These are phyloP conservation scores for Dryas octopetala DNA, from an alignment of 306 rosid genomes.

Conservation along the genomic window DNA sequence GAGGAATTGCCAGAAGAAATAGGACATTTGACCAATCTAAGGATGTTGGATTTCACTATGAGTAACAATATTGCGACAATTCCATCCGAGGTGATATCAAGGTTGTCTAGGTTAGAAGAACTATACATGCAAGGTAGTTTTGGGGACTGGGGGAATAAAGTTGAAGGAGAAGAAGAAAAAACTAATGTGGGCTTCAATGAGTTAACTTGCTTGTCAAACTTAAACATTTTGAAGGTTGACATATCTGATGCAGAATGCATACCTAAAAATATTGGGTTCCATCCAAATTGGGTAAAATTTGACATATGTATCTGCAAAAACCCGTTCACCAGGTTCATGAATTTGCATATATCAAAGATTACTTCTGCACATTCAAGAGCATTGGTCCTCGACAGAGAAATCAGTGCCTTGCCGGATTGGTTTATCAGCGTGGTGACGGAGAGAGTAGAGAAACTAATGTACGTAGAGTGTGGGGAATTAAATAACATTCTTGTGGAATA, in stretches of 20 bases:
- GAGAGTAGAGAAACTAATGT: background rate
- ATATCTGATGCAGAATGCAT: background rate
- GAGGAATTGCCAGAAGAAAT: background rate
- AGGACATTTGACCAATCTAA: background rate
- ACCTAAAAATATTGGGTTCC: background rate
- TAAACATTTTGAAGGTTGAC: slow-evolving; percentile 4
- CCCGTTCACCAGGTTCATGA: too few relatives aligned
- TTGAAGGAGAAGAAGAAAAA: background rate
- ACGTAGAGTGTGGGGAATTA: background rate
- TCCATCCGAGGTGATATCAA: background rate
- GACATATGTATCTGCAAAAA: background rate
- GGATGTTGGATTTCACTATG: slow-evolving; percentile 13
- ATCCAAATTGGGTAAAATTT: background rate
- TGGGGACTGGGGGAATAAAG: background rate
- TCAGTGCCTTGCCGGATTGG: background rate
- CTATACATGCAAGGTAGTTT: background rate
- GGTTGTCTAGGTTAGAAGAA: background rate
- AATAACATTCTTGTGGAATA: background rate
- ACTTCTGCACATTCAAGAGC: too few relatives aligned
- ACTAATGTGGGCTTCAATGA: background rate
- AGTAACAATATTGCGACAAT: background rate
- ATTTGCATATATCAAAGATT: too few relatives aligned
- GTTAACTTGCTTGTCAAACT: background rate
- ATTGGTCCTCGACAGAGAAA: background rate
- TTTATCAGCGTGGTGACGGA: background rate